phyloP scores from a whole-genome alignment of 2,329 filamentous ascomycete genomes.

The Seiridium cupressi region DNA sequence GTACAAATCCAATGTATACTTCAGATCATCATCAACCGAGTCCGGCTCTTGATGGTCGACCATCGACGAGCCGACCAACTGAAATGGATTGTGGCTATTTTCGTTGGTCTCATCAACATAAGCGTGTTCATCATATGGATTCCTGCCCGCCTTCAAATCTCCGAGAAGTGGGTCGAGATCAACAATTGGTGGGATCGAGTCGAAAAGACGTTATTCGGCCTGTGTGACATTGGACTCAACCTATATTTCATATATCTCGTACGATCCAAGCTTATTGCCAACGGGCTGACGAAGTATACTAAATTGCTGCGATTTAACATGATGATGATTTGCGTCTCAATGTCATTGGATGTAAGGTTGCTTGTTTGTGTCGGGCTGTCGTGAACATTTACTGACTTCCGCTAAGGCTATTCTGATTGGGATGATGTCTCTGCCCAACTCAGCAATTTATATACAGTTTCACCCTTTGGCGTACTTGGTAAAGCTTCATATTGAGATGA shows the following conservation, averaged over 20 bases:
- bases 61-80: constrained; percentile 30
- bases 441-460: constrained; percentile 48
- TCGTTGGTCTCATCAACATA: constrained; percentile 45
- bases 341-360: constrained; percentile 37
- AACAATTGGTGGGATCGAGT: constrained; percentile 49
- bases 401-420: constrained; percentile 32
- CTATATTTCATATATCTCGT: constrained; percentile 45
- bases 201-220: constrained; percentile 44
- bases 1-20: constrained; percentile 44
- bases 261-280: constrained; percentile 40
- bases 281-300: constrained; percentile 45
- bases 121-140: constrained; percentile 51
- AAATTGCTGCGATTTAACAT: constrained; percentile 43
- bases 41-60: constrained; percentile 41
- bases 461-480: constrained; percentile 51
- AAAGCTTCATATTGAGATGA: constrained; percentile 54
- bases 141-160: constrained; percentile 42
- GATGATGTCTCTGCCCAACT: constrained; percentile 42
- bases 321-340: constrained; percentile 41
- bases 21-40: constrained; percentile 51
- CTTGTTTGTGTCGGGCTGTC: too few species aligned
- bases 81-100: constrained; percentile 36
- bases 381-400: too few species aligned
- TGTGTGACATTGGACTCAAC: constrained; percentile 43
- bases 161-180: constrained; percentile 32